Conservation (phyloP, 306 rosid species). For the Prosopis cineraria region DNA sequence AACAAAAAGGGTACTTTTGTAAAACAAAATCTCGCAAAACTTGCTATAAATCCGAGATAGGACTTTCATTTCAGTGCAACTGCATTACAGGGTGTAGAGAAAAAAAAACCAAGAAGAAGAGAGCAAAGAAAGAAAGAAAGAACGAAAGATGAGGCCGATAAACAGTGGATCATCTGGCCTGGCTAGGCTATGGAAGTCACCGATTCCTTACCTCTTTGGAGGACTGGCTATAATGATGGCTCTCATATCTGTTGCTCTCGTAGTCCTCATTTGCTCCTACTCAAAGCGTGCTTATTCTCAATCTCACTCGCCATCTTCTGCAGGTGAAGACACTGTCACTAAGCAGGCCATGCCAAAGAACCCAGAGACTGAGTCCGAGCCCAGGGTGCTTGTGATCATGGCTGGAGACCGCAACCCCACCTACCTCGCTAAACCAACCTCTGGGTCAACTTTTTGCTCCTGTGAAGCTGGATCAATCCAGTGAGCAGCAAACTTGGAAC, state of each 20-base stretch:
- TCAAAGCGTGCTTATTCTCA: conserved; percentile 36
- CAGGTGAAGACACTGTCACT: conserved; percentile 23
- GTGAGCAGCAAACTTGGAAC: conserved; percentile 18
- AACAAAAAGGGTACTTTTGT: conserved; percentile 53
- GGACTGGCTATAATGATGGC: conserved; percentile 56
- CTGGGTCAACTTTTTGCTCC: conserved; percentile 34
- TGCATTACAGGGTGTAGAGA: background rate
- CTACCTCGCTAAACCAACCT: conserved; percentile 44
- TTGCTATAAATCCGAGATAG: conserved; percentile 50
- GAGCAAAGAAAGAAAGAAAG: background rate
- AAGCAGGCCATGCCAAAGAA: conserved; percentile 38
- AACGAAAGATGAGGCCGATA: conserved; percentile 40
- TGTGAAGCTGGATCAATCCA: conserved; percentile 30
- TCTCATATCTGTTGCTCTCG: conserved; percentile 64
- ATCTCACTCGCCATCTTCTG: conserved; percentile 32
- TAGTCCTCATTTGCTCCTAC: conserved; percentile 70
- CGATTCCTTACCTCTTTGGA: conserved; percentile 84
- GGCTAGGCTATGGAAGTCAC: conserved; percentile 62
- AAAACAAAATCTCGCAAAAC: conserved; percentile 32
- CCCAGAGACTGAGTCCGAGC: conserved; percentile 24
- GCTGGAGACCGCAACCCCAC: conserved; percentile 47
- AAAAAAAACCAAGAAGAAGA: background rate
- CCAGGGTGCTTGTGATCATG: conserved; percentile 47
- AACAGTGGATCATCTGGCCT: conserved; percentile 37
- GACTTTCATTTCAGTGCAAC: conserved; percentile 10